phyloP scores from a whole-genome alignment of 1,284 basidiomycete species.

The Puccinia horiana region DNA sequence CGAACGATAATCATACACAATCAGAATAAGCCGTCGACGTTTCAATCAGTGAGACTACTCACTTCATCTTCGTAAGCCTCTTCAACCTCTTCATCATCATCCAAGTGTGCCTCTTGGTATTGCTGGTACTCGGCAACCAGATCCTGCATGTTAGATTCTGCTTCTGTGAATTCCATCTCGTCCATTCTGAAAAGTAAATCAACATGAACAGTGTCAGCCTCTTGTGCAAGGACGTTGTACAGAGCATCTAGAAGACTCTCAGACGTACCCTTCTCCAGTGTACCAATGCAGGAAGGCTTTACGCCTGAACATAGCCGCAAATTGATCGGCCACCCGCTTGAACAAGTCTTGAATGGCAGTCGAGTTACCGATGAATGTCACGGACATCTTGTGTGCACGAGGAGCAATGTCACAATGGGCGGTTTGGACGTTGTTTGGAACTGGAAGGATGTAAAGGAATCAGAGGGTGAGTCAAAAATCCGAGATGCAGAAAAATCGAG shows the following conservation, averaged over 20 bases:
- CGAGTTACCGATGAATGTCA: slow-evolving; percentile 77
- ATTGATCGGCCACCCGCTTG: slow-evolving; percentile 71
- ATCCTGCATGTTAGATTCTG: slow-evolving; percentile 76
- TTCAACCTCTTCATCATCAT: slow-evolving; percentile 51
- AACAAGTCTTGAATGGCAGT: slow-evolving; percentile 85
- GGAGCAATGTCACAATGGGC: slow-evolving; percentile 50
- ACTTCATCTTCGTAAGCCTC: slow-evolving; percentile 50
- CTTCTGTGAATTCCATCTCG: slow-evolving; percentile 84
- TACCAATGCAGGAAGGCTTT: slow-evolving; percentile 89
- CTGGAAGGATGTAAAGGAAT: slow-evolving; percentile 77
- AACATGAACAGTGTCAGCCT: slow-evolving; percentile 7
- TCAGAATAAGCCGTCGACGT: background rate
- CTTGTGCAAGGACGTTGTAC: slow-evolving; percentile 51
- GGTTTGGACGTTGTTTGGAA: slow-evolving; percentile 75
- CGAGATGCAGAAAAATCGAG: slow-evolving; percentile 52
- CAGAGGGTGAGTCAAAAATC: slow-evolving; percentile 62
- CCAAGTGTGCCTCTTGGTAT: slow-evolving; percentile 52
- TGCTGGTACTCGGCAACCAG: slow-evolving; percentile 62
- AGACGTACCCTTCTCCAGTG: slow-evolving; percentile 78
- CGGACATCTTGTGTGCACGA: slow-evolving; percentile 63
- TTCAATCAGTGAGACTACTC: background rate
- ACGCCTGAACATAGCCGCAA: slow-evolving; percentile 76
- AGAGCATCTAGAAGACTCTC: background rate
- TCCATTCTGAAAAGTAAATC: slow-evolving; percentile 60
- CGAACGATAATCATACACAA: background rate